Percentiles rank a stretch among this genome's conserved stretches.
Conservation (phyloP, 2,329 filamentous ascomycete genomes). For the Aureobasidium namibiae region DNA sequence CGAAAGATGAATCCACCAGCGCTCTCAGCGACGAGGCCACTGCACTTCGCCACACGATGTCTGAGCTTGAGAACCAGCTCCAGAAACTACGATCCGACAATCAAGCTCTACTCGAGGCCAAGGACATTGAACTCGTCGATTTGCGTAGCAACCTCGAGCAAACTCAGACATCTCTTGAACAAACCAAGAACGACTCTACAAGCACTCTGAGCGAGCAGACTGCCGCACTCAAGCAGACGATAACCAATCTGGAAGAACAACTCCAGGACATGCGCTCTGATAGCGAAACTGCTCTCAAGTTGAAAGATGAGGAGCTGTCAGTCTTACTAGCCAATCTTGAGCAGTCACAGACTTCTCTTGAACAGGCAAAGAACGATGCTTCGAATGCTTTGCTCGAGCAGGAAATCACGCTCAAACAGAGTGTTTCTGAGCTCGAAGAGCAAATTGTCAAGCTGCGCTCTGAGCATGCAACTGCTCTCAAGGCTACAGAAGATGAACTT, state of each 20-base stretch:
- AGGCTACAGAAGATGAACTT: conserved; percentile 11
- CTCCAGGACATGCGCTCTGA: background rate
- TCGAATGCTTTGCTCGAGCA: background rate
- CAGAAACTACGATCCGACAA: background rate
- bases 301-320: conserved; percentile 12
- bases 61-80: background rate
- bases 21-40: background rate
- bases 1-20: background rate
- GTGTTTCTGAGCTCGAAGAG: background rate
- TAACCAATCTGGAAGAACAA: background rate
- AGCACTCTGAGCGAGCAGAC: background rate
- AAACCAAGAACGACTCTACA: background rate
- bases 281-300: background rate
- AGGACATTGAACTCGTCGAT: conserved; percentile 10
- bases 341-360: background rate
- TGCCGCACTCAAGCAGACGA: background rate
- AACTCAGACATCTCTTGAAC: background rate
- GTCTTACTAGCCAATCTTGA: conserved; percentile 1
- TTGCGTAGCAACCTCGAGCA: background rate
- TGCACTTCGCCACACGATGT: background rate
- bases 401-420: background rate
- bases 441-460: background rate
- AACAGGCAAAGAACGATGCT: background rate
- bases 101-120: background rate
- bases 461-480: background rate